Evolutionary conservation across 208 protist species (phyloP).

Genomic region (Crithidia bombi): DNA sequence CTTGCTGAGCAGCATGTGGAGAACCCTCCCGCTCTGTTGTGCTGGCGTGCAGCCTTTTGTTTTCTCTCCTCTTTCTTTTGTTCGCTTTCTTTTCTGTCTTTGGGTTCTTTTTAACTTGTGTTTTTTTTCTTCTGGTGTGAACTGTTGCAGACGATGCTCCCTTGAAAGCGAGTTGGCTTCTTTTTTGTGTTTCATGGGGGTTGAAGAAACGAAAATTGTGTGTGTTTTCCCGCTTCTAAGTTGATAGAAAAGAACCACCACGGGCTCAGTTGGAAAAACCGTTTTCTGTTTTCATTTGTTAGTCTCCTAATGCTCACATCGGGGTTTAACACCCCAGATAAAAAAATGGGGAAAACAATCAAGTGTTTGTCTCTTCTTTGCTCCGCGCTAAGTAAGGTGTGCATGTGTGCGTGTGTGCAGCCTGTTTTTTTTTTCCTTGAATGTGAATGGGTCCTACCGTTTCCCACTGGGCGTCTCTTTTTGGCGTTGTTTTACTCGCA

Average conservation of each 20-base stretch:
- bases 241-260: constrained; percentile 1
- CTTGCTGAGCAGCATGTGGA: background rate
- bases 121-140: background rate
- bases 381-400: background rate
- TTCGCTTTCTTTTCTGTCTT: background rate
- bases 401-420: background rate
- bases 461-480: background rate
- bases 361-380: constrained; percentile 8
- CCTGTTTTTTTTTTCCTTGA: background rate
- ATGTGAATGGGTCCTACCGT: background rate
- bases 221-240: background rate
- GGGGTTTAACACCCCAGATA: too few species aligned
- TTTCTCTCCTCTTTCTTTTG: background rate
- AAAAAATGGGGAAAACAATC: too few species aligned
- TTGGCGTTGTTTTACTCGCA: too few species aligned
- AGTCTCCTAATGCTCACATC: too few species aligned
- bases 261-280: background rate
- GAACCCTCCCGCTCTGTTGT: too few species aligned
- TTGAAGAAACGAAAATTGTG: background rate
- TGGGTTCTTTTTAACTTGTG: background rate
- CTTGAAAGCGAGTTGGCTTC: too few species aligned
- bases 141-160: too few species aligned
- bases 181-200: background rate
- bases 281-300: background rate
- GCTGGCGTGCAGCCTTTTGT: background rate